phyloP scores from a whole-genome alignment of 768 basidiomycete species.

The Candolleomyces eurysporus region DNA sequence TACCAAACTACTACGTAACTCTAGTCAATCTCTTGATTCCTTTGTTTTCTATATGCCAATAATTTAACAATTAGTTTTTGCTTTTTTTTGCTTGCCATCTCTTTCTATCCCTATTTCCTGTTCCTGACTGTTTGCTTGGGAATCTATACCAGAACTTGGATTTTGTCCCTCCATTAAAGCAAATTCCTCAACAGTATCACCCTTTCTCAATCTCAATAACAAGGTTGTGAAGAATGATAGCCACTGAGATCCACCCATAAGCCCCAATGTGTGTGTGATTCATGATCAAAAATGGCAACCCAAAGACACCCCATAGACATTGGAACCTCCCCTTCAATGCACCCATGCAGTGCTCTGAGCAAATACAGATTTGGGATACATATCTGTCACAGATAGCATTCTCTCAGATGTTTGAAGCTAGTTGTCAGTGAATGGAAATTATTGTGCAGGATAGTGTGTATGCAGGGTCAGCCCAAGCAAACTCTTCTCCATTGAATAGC shows the following conservation, averaged over 20 bases:
- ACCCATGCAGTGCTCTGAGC: conserved; percentile 36
- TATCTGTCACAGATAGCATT: conserved; percentile 21
- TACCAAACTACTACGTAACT: background rate
- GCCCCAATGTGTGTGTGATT: conserved; percentile 23
- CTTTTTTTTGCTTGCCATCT: background rate
- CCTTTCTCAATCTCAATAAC: conserved; percentile 33
- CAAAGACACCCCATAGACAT: conserved; percentile 26
- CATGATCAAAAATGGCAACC: conserved; percentile 25
- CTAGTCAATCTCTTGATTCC: background rate
- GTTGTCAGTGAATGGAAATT: conserved; percentile 21
- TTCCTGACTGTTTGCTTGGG: background rate
- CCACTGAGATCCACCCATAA: conserved; percentile 27
- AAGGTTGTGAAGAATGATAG: conserved; percentile 34
- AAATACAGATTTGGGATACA: conserved; percentile 22
- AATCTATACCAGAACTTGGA: background rate
- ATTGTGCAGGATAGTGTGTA: background rate
- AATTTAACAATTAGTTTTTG: background rate
- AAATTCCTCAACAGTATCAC: conserved; percentile 12
- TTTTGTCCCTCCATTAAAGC: conserved; percentile 5
- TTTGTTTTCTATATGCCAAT: background rate
- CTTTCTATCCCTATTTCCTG: background rate
- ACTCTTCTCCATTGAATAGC: conserved; percentile 22
- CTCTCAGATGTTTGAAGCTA: conserved; percentile 16
- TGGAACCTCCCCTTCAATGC: conserved; percentile 34
- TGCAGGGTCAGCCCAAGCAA: conserved; percentile 18